phyloP scores from a whole-genome alignment of 1,284 basidiomycete genomes.

The Ustilago bromivora region DNA sequence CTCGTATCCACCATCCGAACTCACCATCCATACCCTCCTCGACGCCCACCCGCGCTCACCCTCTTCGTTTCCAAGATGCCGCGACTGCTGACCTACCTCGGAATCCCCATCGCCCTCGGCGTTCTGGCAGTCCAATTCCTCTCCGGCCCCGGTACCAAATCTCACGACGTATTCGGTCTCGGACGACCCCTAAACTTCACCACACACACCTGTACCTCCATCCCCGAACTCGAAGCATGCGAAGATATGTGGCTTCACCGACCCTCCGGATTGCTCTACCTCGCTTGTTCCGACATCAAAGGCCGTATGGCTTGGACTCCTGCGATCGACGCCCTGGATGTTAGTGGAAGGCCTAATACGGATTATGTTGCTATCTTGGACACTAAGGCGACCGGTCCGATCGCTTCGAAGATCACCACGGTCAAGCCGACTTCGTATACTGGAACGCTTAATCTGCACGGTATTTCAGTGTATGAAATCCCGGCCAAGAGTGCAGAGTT shows the following conservation, averaged over 20 bases:
- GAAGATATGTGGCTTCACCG: slow-evolving; percentile 64
- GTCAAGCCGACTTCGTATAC: slow-evolving; percentile 72
- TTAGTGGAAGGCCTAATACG: slow-evolving; percentile 58
- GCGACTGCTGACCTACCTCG: slow-evolving; percentile 35
- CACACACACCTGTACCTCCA: slow-evolving; percentile 39
- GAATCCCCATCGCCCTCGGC: slow-evolving; percentile 35
- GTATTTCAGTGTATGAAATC: slow-evolving; percentile 75
- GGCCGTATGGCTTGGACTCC: slow-evolving; percentile 76
- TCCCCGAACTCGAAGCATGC: slow-evolving; percentile 51
- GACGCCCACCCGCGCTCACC: not conserved
- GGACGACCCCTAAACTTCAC: slow-evolving; percentile 40
- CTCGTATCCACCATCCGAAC: not conserved
- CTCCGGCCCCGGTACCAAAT: slow-evolving; percentile 38
- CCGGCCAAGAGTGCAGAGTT: slow-evolving; percentile 34
- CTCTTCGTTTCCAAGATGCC: slow-evolving; percentile 26
- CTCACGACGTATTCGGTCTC: slow-evolving; percentile 46
- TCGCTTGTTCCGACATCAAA: slow-evolving; percentile 77
- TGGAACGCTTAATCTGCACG: slow-evolving; percentile 75
- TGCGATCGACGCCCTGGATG: slow-evolving; percentile 48
- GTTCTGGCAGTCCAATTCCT: slow-evolving; percentile 48
- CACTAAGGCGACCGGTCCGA: slow-evolving; percentile 73
- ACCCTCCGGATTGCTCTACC: slow-evolving; percentile 75
- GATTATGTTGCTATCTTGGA: slow-evolving; percentile 75
- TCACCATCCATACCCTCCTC: not conserved
- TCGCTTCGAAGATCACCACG: slow-evolving; percentile 72